Evolutionary conservation across 768 basidiomycete species (phyloP), one percentile per base, ranked within the genome.

Genomic region (Podaxis sp.): DNA sequence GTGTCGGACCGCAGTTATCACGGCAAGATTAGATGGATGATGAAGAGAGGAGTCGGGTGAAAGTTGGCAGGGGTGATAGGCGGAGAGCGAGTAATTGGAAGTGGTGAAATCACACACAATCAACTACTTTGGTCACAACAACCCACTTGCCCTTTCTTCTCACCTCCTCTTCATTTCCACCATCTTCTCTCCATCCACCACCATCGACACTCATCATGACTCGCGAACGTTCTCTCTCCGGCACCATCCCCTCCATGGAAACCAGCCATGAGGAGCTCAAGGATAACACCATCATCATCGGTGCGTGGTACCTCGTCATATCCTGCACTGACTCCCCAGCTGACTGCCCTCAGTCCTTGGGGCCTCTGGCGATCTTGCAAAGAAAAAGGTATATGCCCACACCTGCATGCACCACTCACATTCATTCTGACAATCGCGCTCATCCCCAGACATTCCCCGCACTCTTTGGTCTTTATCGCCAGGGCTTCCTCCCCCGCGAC

Each of bases 291-390:
- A 73, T 93, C 79, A 87, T 97, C 78, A 78, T 96, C 69, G 94
- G 94, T 91, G 66, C 69, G 87, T 25, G 9, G 9, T n/a, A 79
- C 50, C 24, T 25, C 43, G 29, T 27, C 17, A 24, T 19, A 27
- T 24, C 25, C 9, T 8, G 13, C 29, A 33, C 29, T 8, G 3
- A 15, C 11, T 24, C 46, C 19, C 49, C 36, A 13, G 43, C 53
- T 54, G 5, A 57, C 52, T 33, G 37, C 41, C 40, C 59, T 9
- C 71, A 94, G 96, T 98, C 58, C 86, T 96, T 64, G 96, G 96
- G 61, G 96, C 96, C 2, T 96, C 94, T 60, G 96, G 96, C 43
- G 96, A 99, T 81, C 82, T 99, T 51, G 96, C 96, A 66, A 96
- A 97, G 89, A 99, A 99, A 81, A 99, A 99, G 86, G 95, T 87